These are phyloP conservation scores for Hyphopichia khmerensis DNA, from an alignment of 1,139 yeast species.

Conservation along the genomic window DNA sequence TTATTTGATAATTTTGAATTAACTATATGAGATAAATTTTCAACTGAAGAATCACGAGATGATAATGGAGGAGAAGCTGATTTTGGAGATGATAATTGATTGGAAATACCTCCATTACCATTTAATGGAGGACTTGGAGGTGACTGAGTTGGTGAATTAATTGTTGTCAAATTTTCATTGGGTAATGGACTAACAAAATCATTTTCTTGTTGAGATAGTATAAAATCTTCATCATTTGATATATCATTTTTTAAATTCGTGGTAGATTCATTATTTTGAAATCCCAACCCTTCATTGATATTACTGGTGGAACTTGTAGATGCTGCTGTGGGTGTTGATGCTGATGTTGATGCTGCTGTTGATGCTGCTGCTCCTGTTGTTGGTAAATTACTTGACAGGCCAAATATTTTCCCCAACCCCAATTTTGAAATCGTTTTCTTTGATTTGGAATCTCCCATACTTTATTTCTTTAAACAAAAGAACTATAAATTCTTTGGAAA, in stretches of 20 bases:
- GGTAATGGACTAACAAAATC: slow-evolving; percentile 21
- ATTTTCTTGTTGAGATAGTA: slow-evolving; percentile 15
- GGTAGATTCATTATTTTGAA: too few relatives aligned
- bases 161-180: slow-evolving; percentile 4
- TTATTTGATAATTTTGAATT: not conserved
- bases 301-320: too few relatives aligned
- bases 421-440: slow-evolving; percentile 29
- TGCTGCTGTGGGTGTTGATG: too few relatives aligned
- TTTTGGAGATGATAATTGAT: not conserved
- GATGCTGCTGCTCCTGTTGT: too few relatives aligned
- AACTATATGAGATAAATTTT: slow-evolving; percentile 1
- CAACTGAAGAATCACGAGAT: not conserved
- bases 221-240: slow-evolving; percentile 12
- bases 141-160: not conserved
- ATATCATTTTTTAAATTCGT: too few relatives aligned
- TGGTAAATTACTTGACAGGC: slow-evolving; percentile 25
- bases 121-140: not conserved
- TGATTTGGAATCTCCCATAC: slow-evolving; percentile 32
- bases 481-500: too few relatives aligned
- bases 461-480: too few relatives aligned
- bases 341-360: too few relatives aligned
- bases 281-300: too few relatives aligned
- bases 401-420: slow-evolving; percentile 37
- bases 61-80: not conserved
- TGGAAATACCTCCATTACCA: not conserved